These are phyloP conservation scores for Chaetomium sp. DNA, from an alignment of 2,329 filamentous ascomycete genomes.

Conservation along the genomic window DNA sequence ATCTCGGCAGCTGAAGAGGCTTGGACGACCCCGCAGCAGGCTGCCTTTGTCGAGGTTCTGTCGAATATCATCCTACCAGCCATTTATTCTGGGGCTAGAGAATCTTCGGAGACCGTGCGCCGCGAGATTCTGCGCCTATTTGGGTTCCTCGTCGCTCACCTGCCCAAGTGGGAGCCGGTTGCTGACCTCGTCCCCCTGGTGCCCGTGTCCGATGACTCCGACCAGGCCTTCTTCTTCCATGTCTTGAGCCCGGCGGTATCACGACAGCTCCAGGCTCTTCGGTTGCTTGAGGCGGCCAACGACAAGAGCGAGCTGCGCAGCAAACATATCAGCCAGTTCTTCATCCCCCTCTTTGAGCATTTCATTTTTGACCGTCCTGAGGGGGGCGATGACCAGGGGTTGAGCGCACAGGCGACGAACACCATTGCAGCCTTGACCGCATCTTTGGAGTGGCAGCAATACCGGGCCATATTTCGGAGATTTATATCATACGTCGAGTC, in stretches of 20 bases:
- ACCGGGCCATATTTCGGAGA: conserved; percentile 78
- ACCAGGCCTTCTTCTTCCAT: conserved; percentile 85
- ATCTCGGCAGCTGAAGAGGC: conserved; percentile 63
- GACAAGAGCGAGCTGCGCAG: conserved; percentile 66
- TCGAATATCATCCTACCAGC: conserved; percentile 70
- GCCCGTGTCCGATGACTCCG: conserved; percentile 59
- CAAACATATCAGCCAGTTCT: conserved; percentile 80
- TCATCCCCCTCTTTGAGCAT: conserved; percentile 89
- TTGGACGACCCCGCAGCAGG: conserved; percentile 44
- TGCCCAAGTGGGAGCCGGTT: conserved; percentile 70
- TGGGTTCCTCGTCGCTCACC: conserved; percentile 72
- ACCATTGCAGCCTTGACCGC: conserved; percentile 75
- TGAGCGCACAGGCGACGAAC: conserved; percentile 82
- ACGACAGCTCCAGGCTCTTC: conserved; percentile 80
- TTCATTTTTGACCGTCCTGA: conserved; percentile 85
- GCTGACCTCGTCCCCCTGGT: conserved; percentile 74
- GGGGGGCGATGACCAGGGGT: conserved; percentile 74
- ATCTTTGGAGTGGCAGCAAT: conserved; percentile 87
- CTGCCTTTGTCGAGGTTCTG: conserved; percentile 61
- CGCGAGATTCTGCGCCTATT: conserved; percentile 80
- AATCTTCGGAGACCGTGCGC: conserved; percentile 80
- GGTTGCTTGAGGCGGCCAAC: conserved; percentile 72
- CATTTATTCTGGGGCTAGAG: conserved; percentile 73
- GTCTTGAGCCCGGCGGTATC: conserved; percentile 88
- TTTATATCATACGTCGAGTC: conserved; percentile 81